Evolutionary conservation across 768 basidiomycete species (phyloP).

Genomic region (Boletus rubroflammeus): DNA sequence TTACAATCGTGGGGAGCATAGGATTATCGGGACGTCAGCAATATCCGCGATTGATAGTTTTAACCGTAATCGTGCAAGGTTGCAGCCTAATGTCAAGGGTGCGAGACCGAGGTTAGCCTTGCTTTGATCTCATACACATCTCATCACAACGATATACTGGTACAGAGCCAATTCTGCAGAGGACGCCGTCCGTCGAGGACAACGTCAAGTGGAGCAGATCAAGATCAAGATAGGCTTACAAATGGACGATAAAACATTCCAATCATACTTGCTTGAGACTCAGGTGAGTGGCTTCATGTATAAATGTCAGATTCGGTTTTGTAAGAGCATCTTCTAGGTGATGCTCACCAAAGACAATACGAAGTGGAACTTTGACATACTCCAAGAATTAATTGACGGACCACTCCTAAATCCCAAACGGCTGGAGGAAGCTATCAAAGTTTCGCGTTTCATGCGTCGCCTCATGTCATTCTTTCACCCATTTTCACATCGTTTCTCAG

Average conservation of each 20-base stretch:
- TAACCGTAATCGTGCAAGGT: conserved; percentile 78
- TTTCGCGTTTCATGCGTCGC: conserved; percentile 82
- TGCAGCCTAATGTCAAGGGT: conserved; percentile 58
- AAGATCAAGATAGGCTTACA: conserved; percentile 89
- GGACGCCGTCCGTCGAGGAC: conserved; percentile 82
- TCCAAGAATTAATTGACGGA: conserved; percentile 88
- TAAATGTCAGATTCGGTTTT: background rate
- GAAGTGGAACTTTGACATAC: conserved; percentile 89
- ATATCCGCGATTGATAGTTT: conserved; percentile 89
- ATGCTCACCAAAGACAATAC: conserved; percentile 83
- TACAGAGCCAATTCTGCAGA: conserved; percentile 75
- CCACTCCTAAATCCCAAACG: conserved; percentile 88
- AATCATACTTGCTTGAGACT: conserved; percentile 78
- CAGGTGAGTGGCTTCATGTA: conserved; percentile 48
- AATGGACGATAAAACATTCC: conserved; percentile 94
- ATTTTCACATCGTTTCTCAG: conserved; percentile 81
- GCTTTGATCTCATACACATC: background rate
- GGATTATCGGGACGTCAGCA: conserved; percentile 81
- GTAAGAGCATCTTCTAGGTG: conserved; percentile 46
- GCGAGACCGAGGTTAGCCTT: conserved; percentile 59
- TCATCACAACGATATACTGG: background rate
- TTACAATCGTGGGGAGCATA: conserved; percentile 70
- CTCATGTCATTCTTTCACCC: conserved; percentile 95
- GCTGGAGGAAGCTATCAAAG: conserved; percentile 92
- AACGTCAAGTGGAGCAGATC: conserved; percentile 85